Conservation (phyloP, 2,329 filamentous ascomycete species). For the Aspergillus tubingensis region DNA sequence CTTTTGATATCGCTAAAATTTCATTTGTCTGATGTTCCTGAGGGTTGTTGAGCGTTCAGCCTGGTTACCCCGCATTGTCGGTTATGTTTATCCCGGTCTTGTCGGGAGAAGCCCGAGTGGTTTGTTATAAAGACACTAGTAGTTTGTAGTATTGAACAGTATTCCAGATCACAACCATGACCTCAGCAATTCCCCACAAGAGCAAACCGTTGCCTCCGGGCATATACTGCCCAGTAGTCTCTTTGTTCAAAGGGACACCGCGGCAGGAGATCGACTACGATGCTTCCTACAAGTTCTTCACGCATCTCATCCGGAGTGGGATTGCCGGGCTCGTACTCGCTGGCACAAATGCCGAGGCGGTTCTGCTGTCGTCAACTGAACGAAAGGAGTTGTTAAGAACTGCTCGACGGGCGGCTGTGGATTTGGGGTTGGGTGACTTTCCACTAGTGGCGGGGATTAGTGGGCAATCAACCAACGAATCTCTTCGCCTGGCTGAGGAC, state of each 20-base stretch:
- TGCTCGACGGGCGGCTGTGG: constrained; percentile 40
- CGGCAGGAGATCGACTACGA: constrained; percentile 48
- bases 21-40: too few relatives aligned
- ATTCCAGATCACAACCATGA: constrained; percentile 15
- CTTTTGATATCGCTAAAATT: not conserved
- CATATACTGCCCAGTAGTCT: constrained; percentile 52
- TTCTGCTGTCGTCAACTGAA: constrained; percentile 45
- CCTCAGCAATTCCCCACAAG: constrained; percentile 38
- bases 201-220: constrained; percentile 44
- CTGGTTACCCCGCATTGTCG: not conserved
- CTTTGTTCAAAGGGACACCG: constrained; percentile 47
- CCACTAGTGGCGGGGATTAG: constrained; percentile 47
- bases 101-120: constrained; percentile 1
- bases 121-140: constrained; percentile 5
- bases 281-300: constrained; percentile 49
- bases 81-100: not conserved
- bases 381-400: constrained; percentile 45
- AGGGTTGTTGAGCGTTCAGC: not conserved
- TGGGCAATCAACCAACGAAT: constrained; percentile 43
- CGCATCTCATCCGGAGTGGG: constrained; percentile 46
- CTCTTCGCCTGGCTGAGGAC: constrained; percentile 44
- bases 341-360: constrained; percentile 52
- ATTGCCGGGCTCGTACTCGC: constrained; percentile 49
- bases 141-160: not conserved
- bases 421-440: constrained; percentile 36